A percentile compares a stretch with the other conserved stretches of the same genome.
Conservation (phyloP, 2,329 filamentous ascomycete genomes). For the Penicillium sp. region DNA sequence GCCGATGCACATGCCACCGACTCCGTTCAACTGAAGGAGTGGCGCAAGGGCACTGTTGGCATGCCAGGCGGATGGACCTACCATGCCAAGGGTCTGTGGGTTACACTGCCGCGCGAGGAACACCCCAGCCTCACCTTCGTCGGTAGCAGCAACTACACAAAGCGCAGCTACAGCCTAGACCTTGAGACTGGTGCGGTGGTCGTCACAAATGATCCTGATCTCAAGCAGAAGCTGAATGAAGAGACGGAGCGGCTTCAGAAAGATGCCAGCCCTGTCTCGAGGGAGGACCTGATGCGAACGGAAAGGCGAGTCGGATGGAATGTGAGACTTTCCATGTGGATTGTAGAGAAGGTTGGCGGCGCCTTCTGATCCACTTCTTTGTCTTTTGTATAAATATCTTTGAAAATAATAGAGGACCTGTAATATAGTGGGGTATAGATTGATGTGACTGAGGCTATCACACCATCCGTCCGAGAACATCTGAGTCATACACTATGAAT, state of each 20-base stretch:
- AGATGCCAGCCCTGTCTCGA: constrained; percentile 58
- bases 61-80: constrained; percentile 88
- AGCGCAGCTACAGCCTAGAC: constrained; percentile 83
- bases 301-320: constrained; percentile 78
- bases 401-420: constrained; percentile 1
- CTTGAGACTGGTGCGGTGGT: constrained; percentile 82
- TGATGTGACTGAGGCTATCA: neutral
- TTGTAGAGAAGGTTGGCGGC: constrained; percentile 75
- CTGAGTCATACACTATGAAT: neutral
- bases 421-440: constrained; percentile 4
- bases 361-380: constrained; percentile 53
- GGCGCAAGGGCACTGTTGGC: constrained; percentile 72
- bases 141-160: constrained; percentile 92
- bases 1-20: constrained; percentile 45
- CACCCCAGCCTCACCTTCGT: constrained; percentile 71
- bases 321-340: constrained; percentile 86
- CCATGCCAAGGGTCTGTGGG: constrained; percentile 92
- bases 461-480: neutral
- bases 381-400: constrained; percentile 2
- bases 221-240: constrained; percentile 64
- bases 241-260: constrained; percentile 75
- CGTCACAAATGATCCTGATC: constrained; percentile 63
- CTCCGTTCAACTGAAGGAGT: constrained; percentile 70
- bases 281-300: constrained; percentile 68
- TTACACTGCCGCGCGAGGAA: constrained; percentile 54